phyloP scores from a whole-genome alignment of 2,329 filamentous ascomycete species.

The Colletotrichum incanum region DNA sequence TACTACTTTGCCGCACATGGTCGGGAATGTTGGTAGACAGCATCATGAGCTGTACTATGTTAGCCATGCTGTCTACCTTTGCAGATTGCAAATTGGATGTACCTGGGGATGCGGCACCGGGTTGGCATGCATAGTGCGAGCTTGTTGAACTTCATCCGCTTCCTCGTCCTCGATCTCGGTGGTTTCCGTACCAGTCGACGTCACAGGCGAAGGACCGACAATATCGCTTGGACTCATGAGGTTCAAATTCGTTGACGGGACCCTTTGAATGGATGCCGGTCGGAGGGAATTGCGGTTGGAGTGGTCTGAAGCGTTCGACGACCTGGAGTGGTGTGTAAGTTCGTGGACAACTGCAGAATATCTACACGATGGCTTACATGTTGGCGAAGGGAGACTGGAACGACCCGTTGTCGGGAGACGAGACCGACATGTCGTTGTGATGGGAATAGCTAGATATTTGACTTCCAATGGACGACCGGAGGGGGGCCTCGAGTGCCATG shows the following conservation, averaged over 20 bases:
- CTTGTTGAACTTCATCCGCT: constrained; percentile 71
- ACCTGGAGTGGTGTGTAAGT: constrained; percentile 56
- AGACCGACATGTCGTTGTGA: constrained; percentile 68
- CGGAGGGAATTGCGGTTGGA: constrained; percentile 64
- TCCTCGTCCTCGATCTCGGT: constrained; percentile 89
- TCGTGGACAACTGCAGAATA: constrained; percentile 3
- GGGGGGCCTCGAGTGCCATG: constrained; percentile 75
- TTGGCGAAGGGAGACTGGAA: constrained; percentile 65
- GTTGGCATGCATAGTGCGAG: constrained; percentile 54
- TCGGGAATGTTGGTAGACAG: constrained; percentile 72
- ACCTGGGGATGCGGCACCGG: constrained; percentile 57
- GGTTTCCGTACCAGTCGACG: constrained; percentile 86
- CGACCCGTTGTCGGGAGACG: constrained; percentile 67
- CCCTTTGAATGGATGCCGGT: constrained; percentile 65
- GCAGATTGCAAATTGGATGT: constrained; percentile 36
- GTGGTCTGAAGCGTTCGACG: constrained; percentile 56
- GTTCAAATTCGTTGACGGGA: constrained; percentile 68
- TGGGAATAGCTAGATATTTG: constrained; percentile 69
- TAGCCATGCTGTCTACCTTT: not conserved
- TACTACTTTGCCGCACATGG: constrained; percentile 70
- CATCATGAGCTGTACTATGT: constrained; percentile 61
- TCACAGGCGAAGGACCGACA: constrained; percentile 87
- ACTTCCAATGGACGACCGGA: constrained; percentile 74
- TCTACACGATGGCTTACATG: constrained; percentile 60
- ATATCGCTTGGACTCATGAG: constrained; percentile 76